Evolutionary conservation across 129 eudicot genomes (phyloP).

Genomic region (Centella asiatica): DNA sequence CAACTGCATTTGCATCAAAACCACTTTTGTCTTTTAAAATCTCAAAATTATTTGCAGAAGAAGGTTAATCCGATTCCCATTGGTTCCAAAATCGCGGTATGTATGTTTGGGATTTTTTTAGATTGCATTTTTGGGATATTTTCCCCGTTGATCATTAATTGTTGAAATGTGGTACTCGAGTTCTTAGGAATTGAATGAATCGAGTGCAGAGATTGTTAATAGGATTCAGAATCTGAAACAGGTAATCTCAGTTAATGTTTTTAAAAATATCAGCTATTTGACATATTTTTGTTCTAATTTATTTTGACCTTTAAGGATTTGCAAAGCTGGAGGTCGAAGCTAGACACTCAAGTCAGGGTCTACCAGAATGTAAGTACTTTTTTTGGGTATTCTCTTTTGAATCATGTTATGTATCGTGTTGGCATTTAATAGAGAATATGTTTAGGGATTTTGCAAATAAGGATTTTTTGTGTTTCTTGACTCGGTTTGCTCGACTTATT

Average conservation of each 20-base stretch:
- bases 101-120: not conserved
- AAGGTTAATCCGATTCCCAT: constrained; percentile 59
- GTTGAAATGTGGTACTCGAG: constrained; percentile 3
- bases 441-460: no score
- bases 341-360: constrained; percentile 76
- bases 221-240: constrained; percentile 76
- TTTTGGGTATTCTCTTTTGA: not conserved
- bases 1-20: not conserved
- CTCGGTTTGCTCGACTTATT: no score
- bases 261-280: not conserved
- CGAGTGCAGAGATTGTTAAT: constrained; percentile 62
- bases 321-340: constrained; percentile 80
- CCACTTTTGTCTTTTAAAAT: not conserved
- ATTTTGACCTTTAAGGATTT: constrained; percentile 47
- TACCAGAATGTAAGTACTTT: constrained; percentile 69
- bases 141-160: not conserved
- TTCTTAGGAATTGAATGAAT: constrained; percentile 63
- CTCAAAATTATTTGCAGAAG: constrained; percentile 30
- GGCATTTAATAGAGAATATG: not conserved
- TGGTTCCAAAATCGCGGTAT: constrained; percentile 59
- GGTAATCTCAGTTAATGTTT: constrained; percentile 21
- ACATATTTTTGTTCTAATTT: not conserved
- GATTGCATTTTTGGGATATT: not conserved
- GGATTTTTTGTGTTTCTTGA: no score
- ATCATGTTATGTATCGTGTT: not conserved